Base-by-base conservation (phyloP, 2,329 filamentous ascomycete genomes). In the Colletotrichum endophyticum region DNA sequence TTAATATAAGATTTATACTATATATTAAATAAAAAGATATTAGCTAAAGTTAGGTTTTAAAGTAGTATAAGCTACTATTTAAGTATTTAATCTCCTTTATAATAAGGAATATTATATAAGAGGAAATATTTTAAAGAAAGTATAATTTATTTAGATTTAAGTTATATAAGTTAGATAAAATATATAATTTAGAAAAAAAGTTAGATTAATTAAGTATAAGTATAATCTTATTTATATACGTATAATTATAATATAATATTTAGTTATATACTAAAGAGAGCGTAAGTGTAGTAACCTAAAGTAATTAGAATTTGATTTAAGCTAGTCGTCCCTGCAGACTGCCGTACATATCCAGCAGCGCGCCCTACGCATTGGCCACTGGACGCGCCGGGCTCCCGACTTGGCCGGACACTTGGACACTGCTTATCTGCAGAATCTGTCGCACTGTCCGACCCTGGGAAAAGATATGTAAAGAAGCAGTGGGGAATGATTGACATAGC, bases 351-450 rank as follows among this genome's bases (percentile, higher is more conserved):
- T 36, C 27, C 49, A 69, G 27, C 39, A 53, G n/a, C 25, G 12
- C 11, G 53, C 66, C 30, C 2, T 39, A 27, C 32, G 59, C 69
- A 72, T 16, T 44, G 69, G 61, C 61, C 59, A 72, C 59, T 53
- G 11, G 12, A 25, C 9, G 61, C 44, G 59, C 39, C 39, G 59
- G 15, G 27, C 53, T 34, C 32, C 66, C 66, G 53, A 22, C 49
- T 59, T 69, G 22, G 15, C 28, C 44, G 27, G 32, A 27, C 53
- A 49, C 56, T 32, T 32, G 66, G 66, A 57, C 44, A 22, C 66
- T 62, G 25, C 16, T 34, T 22, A 34, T 34, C 66, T 69, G 15
- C 22, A 11, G 16, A 16, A 25, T 22, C 19, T 30, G 16, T 57
- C n/a, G 56, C 70, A 73, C 70, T 73, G 70, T 72, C 36, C 27